Conservation (phyloP, 805 yeast genomes). For the Cyberlindnera mrakii region DNA sequence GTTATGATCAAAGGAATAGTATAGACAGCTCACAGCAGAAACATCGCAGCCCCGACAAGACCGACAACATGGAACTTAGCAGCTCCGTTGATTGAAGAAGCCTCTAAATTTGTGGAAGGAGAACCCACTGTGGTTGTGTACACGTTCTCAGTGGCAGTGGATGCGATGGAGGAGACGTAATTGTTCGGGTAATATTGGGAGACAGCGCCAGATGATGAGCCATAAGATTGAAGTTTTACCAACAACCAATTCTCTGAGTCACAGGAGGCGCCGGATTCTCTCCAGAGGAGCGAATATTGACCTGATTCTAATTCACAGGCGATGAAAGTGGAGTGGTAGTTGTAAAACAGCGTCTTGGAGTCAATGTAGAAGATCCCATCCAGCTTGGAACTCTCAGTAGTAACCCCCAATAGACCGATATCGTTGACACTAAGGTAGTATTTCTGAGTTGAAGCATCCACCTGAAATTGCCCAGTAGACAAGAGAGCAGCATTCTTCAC, state of each 20-base stretch:
- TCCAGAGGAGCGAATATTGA: slow-evolving; percentile 18
- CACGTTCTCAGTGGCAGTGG: slow-evolving; percentile 18
- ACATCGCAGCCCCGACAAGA: slow-evolving; percentile 5
- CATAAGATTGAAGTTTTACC: slow-evolving; percentile 12
- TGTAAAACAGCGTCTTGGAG: slow-evolving; percentile 8
- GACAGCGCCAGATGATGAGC: slow-evolving; percentile 6
- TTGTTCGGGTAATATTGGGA: slow-evolving; percentile 12
- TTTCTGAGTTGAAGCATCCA: neutral
- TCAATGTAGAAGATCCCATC: slow-evolving; percentile 15
- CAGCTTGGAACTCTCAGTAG: slow-evolving; percentile 2
- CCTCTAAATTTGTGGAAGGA: slow-evolving; percentile 2
- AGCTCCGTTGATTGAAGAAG: slow-evolving; percentile 3
- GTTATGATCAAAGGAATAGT: too few relatives aligned
- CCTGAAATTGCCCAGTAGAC: slow-evolving; percentile 10
- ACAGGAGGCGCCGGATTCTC: slow-evolving; percentile 16
- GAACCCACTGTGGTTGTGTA: slow-evolving; percentile 15
- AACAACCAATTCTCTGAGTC: slow-evolving; percentile 16
- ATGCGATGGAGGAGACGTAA: slow-evolving; percentile 13
- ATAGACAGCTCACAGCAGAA: neutral
- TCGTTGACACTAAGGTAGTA: slow-evolving; percentile 10
- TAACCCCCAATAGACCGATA: slow-evolving; percentile 10
- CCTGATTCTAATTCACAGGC: slow-evolving; percentile 14
- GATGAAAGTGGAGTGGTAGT: slow-evolving; percentile 17
- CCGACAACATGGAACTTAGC: slow-evolving; percentile 4
- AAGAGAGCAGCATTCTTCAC: slow-evolving; percentile 9